Evolutionary conservation across 2,329 filamentous ascomycete species (phyloP), one percentile per base, ranked within the genome.

Genomic region (Arthrobotrys pseudoclavata): DNA sequence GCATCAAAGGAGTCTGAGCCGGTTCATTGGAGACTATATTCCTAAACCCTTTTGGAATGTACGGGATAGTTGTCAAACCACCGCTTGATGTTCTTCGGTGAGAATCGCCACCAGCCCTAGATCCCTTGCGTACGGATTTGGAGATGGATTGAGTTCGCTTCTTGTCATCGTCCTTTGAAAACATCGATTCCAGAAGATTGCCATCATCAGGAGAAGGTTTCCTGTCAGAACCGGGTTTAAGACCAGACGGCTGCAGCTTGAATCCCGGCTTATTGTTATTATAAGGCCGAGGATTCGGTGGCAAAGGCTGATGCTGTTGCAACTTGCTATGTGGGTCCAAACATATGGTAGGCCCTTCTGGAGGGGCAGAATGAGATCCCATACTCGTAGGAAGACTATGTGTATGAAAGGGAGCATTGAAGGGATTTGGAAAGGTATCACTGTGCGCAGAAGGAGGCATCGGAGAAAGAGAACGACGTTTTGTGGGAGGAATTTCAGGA

Each of bases 1-100:
- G 72, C 72, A 76, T 76, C 72, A 76, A 18, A 34, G 72, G 72
- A 12, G 72, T 76, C n/a, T 76, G 72, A 4, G 66, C 66, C 2
- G 72, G 72, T 18, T 76, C 72, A 62, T 76, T 76, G 18, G 72
- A 64, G 37, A 67, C 60, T 1, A 76, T 76, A 64, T 70, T 76
- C 57, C 72, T 68, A 62, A 70, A 76, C 42, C 72, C 72, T 26
- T 76, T 76, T 34, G 72, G 72, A 60, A 76, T 76, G 52, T 76
- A 76, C 10, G 72, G 72, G 63, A 76, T 76, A 3, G 72, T 76
- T 6, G 72, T 76, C 29, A 76, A 37, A 9, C 72, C 72, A 31
- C 66, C 67, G 20, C 57, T 70, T 6, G 72, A 76, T 3, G 60
- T 70, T 20, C 72, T 64, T 62, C 72, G 45, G 40, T 76, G 72